phyloP scores from a whole-genome alignment of 2,329 filamentous ascomycete genomes.

The Verticillium dahliae region DNA sequence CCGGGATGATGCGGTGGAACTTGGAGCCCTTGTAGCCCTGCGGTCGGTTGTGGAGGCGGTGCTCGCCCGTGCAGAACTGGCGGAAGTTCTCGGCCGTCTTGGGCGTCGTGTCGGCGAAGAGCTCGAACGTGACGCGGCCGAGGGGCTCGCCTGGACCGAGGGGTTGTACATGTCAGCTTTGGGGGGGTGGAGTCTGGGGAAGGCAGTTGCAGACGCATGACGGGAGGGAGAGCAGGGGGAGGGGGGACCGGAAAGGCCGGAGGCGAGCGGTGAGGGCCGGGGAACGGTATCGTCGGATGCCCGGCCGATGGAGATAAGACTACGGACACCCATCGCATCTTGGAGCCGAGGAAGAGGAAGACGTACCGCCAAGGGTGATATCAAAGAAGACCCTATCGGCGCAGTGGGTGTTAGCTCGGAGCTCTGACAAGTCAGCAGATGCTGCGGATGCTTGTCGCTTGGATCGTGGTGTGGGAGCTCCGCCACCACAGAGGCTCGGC shows the following conservation, averaged over 20 bases:
- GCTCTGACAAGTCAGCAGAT: not conserved
- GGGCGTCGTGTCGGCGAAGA: conserved; percentile 79
- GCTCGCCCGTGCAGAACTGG: conserved; percentile 93
- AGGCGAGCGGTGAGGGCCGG: not conserved
- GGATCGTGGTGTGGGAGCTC: not conserved
- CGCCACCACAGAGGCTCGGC: not conserved
- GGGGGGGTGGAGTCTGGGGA: not conserved
- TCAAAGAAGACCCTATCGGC: conserved; percentile 62
- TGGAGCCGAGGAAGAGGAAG: not conserved
- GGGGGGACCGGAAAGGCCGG: not conserved
- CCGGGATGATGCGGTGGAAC: conserved; percentile 91
- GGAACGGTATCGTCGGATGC: not conserved
- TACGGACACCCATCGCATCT: not conserved
- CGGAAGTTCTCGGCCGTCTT: conserved; percentile 95
- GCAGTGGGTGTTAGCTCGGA: conserved; percentile 6
- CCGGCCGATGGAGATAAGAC: not conserved
- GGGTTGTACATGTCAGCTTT: not conserved
- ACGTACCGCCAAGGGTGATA: conserved; percentile 69
- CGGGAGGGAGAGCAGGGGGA: not conserved
- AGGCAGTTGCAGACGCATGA: too few relatives aligned
- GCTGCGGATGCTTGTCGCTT: not conserved
- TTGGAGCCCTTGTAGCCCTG: conserved; percentile 93
- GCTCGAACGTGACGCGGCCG: conserved; percentile 82
- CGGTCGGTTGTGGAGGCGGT: conserved; percentile 62
- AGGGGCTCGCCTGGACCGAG: conserved; percentile 64